These are phyloP conservation scores for Candida michaelii DNA, from an alignment of 805 yeast species.

Conservation along the genomic window DNA sequence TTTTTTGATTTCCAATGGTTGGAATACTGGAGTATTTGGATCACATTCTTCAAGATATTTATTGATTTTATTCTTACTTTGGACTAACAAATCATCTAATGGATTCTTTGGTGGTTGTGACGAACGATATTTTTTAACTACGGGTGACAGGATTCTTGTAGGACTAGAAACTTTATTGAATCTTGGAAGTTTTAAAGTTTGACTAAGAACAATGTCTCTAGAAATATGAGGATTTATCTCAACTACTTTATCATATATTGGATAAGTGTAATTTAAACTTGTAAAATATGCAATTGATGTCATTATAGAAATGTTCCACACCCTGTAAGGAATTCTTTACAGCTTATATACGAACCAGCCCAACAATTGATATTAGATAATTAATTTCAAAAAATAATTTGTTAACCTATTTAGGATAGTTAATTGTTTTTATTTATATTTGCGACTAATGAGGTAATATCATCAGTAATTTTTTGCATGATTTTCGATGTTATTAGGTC, in stretches of 20 bases:
- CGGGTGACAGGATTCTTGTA: not conserved
- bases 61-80: conserved; percentile 2
- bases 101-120: conserved; percentile 1
- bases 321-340: not conserved
- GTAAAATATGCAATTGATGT: conserved; percentile 12
- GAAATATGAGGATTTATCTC: conserved; percentile 13
- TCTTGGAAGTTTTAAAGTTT: conserved; percentile 19
- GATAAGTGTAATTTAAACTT: conserved; percentile 16
- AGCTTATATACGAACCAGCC: not conserved
- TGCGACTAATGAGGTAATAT: conserved; percentile 9
- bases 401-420: conserved; percentile 12
- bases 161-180: not conserved
- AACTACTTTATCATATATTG: conserved; percentile 12
- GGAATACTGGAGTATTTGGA: not conserved
- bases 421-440: conserved; percentile 17
- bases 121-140: not conserved
- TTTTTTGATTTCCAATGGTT: not conserved
- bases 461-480: not conserved
- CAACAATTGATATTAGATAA: not conserved
- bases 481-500: not conserved
- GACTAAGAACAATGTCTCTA: conserved; percentile 19
- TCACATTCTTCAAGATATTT: conserved; percentile 3
- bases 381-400: not conserved
- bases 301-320: not conserved
- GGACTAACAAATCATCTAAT: conserved; percentile 8